These are phyloP conservation scores for Carex cristatella DNA, from an alignment of 176 grass and related monocot species.

Conservation along the genomic window DNA sequence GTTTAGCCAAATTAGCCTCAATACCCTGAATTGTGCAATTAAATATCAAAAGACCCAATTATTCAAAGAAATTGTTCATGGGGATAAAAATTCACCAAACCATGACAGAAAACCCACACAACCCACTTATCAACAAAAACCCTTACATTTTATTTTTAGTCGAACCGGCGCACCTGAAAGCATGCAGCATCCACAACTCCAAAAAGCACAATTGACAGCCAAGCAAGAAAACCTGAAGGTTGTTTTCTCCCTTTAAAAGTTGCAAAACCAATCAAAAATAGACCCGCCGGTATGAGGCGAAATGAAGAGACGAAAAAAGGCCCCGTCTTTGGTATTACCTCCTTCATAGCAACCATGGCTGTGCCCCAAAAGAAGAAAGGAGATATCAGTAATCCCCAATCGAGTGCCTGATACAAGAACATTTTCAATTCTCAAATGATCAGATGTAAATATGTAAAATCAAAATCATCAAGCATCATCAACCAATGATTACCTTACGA, in stretches of 20 bases:
- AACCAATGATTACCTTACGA: background rate
- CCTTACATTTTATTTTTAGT: constrained; percentile 16
- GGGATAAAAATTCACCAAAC: background rate
- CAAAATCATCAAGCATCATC: background rate
- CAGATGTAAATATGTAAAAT: background rate
- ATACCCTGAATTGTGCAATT: background rate
- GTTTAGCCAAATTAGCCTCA: background rate
- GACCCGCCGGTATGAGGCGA: constrained; percentile 63
- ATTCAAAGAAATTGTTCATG: background rate
- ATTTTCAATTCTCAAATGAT: background rate
- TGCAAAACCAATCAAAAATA: constrained; percentile 71
- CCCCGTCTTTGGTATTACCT: constrained; percentile 81
- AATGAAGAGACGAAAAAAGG: constrained; percentile 84
- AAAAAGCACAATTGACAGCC: constrained; percentile 59
- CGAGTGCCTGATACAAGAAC: constrained; percentile 18
- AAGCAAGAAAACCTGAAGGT: constrained; percentile 57
- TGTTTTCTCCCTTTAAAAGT: constrained; percentile 58
- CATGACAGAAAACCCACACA: background rate
- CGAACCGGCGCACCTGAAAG: constrained; percentile 57
- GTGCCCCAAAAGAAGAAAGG: constrained; percentile 99
- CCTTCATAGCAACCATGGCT: constrained; percentile 99
- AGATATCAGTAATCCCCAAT: constrained; percentile 71
- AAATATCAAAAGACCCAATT: background rate
- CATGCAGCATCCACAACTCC: constrained; percentile 68
- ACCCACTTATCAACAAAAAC: background rate